These are phyloP conservation scores for Fereydounia khargensis DNA, from an alignment of 1,284 basidiomycete genomes.

Conservation along the genomic window DNA sequence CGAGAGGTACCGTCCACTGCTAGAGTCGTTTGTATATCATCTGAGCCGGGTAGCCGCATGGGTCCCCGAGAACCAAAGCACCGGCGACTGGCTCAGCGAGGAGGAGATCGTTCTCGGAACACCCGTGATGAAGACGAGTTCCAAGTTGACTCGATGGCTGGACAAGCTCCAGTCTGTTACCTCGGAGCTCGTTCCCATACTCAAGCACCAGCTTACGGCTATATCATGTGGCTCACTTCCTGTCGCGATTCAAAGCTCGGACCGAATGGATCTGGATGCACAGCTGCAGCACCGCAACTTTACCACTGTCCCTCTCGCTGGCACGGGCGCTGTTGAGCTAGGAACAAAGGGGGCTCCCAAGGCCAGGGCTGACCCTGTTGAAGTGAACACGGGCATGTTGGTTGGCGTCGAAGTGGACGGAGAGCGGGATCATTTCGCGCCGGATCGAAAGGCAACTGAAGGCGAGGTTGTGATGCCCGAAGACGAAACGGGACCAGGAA, in stretches of 20 bases:
- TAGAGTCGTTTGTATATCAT: constrained; percentile 14
- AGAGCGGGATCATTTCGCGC: constrained; percentile 1
- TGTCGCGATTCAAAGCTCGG: not conserved
- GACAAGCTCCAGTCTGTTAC: constrained; percentile 15
- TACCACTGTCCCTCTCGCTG: not conserved
- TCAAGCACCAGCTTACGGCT: constrained; percentile 9
- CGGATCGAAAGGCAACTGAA: not conserved
- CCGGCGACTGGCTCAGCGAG: constrained; percentile 20
- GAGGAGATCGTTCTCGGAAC: constrained; percentile 24
- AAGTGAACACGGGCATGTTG: not conserved
- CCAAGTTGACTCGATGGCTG: constrained; percentile 13
- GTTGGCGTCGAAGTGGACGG: constrained; percentile 2
- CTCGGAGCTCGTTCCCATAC: constrained; percentile 15
- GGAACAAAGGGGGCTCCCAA: constrained; percentile 5
- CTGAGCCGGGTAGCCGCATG: constrained; percentile 17
- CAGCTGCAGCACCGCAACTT: constrained; percentile 1
- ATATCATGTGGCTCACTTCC: constrained; percentile 4
- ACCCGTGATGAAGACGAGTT: constrained; percentile 15
- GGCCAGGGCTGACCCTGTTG: not conserved
- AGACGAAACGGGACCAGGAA: not conserved
- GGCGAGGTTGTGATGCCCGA: not conserved
- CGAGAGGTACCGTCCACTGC: constrained; percentile 8
- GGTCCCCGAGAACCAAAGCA: constrained; percentile 18
- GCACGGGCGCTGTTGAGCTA: not conserved
- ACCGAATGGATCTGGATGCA: not conserved